Percentiles rank a stretch among this genome's conserved stretches.
phyloP scores from a whole-genome alignment of 23 red algal genomes.

The Porphyridium purpureum region DNA sequence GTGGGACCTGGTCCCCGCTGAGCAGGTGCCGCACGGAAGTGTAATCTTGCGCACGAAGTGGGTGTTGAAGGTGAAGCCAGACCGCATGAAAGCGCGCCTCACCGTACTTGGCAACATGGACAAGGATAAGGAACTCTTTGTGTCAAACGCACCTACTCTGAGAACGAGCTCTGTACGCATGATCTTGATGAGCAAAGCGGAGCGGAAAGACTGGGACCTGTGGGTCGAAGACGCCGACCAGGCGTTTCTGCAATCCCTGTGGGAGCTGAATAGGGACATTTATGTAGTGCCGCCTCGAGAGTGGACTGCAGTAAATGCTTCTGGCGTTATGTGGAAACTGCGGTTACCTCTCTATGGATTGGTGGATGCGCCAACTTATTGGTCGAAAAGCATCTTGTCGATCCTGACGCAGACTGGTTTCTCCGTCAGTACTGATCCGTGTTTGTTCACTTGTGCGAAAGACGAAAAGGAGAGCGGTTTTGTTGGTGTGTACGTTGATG shows the following conservation, averaged over 20 bases:
- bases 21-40: too few relatives aligned
- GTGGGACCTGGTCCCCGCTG: too few relatives aligned
- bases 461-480: not conserved
- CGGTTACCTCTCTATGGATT: constrained; percentile 6
- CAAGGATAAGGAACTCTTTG: too few relatives aligned
- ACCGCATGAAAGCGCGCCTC: too few relatives aligned
- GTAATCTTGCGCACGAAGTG: too few relatives aligned
- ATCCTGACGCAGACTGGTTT: not conserved
- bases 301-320: not conserved
- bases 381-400: too few relatives aligned
- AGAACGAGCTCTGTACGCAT: too few relatives aligned
- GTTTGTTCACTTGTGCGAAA: not conserved
- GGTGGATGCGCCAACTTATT: not conserved
- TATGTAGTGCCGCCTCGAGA: constrained; percentile 1
- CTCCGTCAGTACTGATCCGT: constrained; percentile 3
- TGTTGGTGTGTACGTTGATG: constrained; percentile 3
- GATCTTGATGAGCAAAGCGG: too few relatives aligned
- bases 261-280: not conserved
- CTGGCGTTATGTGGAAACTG: not conserved
- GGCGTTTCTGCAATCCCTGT: constrained; percentile 6
- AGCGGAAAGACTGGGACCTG: too few relatives aligned
- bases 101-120: too few relatives aligned
- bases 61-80: too few relatives aligned
- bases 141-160: too few relatives aligned
- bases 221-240: constrained; percentile 2